These are phyloP conservation scores for Vaucheria bursata DNA, from an alignment of 352 stramenopile species.

Conservation along the genomic window DNA sequence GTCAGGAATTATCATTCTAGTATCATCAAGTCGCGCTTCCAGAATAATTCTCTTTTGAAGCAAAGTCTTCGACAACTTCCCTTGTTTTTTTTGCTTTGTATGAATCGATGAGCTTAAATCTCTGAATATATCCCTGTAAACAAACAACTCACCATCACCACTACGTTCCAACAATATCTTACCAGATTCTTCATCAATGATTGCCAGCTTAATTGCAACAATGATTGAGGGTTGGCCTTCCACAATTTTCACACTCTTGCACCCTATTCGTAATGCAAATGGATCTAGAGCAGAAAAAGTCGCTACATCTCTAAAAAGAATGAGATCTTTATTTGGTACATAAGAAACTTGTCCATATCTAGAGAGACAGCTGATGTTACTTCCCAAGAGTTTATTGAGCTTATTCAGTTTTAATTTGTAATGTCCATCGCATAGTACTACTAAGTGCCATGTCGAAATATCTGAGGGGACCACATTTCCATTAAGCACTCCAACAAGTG, in stretches of 20 bases:
- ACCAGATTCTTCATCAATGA: neutral
- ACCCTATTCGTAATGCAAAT: neutral
- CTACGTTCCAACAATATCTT: neutral
- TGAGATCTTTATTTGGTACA: neutral
- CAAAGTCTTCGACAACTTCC: neutral
- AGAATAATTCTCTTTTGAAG: neutral
- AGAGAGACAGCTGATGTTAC: neutral
- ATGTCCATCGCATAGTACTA: too few relatives aligned
- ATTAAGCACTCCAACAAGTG: too few relatives aligned
- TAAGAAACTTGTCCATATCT: neutral
- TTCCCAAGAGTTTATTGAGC: too few relatives aligned
- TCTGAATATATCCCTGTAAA: too few relatives aligned
- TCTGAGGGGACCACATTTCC: too few relatives aligned
- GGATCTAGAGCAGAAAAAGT: neutral
- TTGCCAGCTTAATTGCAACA: neutral
- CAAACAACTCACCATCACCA: neutral
- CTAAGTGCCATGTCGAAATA: too few relatives aligned
- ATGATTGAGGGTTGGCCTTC: neutral
- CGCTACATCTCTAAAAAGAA: neutral
- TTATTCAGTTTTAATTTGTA: too few relatives aligned
- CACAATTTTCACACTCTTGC: neutral
- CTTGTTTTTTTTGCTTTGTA: neutral
- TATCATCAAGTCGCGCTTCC: neutral
- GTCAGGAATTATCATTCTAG: neutral
- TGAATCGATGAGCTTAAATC: neutral